Conservation (phyloP, 208 protist species). For the Leishmania tropica region DNA sequence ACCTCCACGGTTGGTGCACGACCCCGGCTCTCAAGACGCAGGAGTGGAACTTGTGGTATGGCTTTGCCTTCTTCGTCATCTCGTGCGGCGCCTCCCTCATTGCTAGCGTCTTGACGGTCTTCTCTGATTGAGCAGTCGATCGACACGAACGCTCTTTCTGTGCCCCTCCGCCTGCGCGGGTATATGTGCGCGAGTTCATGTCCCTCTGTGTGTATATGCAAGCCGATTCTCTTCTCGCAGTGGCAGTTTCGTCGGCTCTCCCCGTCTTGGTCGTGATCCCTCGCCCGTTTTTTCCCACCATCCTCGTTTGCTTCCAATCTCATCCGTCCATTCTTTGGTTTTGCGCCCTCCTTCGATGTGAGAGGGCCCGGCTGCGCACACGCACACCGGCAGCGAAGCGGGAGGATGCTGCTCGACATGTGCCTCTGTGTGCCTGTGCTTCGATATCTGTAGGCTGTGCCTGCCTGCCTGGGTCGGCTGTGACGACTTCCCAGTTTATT, state of each 20-base stretch:
- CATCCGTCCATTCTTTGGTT: neutral
- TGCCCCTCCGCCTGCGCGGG: neutral
- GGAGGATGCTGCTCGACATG: neutral
- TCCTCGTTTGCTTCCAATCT: neutral
- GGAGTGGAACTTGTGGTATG: conserved; percentile 25
- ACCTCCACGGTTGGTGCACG: conserved; percentile 49
- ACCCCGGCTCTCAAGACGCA: conserved; percentile 15
- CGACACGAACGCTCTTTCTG: neutral
- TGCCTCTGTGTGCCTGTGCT: neutral
- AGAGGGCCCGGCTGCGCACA: neutral
- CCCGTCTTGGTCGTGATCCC: neutral
- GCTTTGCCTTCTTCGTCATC: conserved; percentile 30
- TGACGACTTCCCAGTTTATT: too few species aligned
- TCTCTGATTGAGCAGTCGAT: conserved; percentile 6
- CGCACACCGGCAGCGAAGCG: neutral
- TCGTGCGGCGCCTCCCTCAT: conserved; percentile 32
- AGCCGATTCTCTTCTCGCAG: neutral
- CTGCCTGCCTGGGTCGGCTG: too few species aligned
- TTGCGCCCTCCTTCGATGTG: neutral
- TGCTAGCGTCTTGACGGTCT: conserved; percentile 23
- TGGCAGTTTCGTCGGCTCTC: neutral
- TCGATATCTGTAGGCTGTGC: neutral
- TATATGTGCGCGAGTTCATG: neutral
- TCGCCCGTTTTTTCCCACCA: neutral
- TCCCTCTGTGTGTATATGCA: neutral